Evolutionary conservation across 2,329 filamentous ascomycete genomes (phyloP).

Genomic region (Alternaria arbusti): DNA sequence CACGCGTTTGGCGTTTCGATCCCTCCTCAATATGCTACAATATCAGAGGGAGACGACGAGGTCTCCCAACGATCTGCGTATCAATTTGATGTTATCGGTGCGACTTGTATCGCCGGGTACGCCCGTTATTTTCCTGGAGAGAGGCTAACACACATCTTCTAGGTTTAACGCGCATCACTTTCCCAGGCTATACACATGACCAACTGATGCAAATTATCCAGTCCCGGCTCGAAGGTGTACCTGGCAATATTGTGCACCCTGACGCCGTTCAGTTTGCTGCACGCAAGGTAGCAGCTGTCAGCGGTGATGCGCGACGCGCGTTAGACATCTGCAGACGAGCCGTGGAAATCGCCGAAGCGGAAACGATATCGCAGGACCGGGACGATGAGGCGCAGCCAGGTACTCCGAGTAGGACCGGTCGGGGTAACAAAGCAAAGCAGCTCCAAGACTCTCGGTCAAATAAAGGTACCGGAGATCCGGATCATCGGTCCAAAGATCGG

Average conservation of each 20-base stretch:
- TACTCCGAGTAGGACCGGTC: conserved; percentile 68
- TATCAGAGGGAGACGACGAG: conserved; percentile 23
- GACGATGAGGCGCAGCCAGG: conserved; percentile 53
- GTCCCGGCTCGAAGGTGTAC: conserved; percentile 87
- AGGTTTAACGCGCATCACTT: conserved; percentile 91
- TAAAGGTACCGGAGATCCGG: conserved; percentile 29
- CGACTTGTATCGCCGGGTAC: conserved; percentile 19
- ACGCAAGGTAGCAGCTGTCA: conserved; percentile 94
- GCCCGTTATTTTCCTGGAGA: conserved; percentile 28
- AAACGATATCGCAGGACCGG: conserved; percentile 51
- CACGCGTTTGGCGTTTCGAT: conserved; percentile 6
- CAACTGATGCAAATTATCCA: conserved; percentile 98
- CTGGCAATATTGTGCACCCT: conserved; percentile 85
- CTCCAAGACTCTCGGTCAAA: conserved; percentile 21
- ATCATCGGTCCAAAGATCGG: conserved; percentile 31
- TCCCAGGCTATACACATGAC: conserved; percentile 95
- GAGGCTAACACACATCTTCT: conserved; percentile 35
- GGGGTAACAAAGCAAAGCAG: conserved; percentile 42
- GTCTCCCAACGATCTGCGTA: conserved; percentile 17
- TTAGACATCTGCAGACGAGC: conserved; percentile 94
- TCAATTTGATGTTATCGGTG: conserved; percentile 25
- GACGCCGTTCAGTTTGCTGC: conserved; percentile 97
- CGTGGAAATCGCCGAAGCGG: conserved; percentile 90
- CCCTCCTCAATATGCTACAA: conserved; percentile 19
- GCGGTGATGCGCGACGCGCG: conserved; percentile 88